Evolutionary conservation across 75 land plant species (phyloP).

Genomic region (Isoetes taiwanensis): DNA sequence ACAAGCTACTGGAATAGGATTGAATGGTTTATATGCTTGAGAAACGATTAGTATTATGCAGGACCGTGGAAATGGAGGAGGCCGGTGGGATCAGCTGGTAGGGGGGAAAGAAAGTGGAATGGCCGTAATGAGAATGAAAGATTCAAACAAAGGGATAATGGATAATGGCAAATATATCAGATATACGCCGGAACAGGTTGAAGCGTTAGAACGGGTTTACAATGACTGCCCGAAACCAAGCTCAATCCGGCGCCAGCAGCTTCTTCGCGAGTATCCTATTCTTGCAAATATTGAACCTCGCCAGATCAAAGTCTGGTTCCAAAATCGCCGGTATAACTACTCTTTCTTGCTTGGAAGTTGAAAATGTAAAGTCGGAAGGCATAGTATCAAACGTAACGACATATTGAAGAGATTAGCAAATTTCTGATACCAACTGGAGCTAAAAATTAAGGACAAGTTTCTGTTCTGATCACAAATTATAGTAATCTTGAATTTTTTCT

Average conservation of each 20-base stretch:
- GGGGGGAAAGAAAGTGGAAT: slow-evolving; percentile 13
- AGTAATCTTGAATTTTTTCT: too few species aligned
- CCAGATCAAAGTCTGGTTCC: slow-evolving; percentile 99
- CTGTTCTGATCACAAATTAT: too few species aligned
- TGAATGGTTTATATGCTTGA: too few species aligned
- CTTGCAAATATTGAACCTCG: slow-evolving; percentile 87
- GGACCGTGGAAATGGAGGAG: slow-evolving; percentile 14
- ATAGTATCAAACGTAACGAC: too few species aligned
- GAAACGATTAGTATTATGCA: too few species aligned
- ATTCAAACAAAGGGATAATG: slow-evolving; percentile 15
- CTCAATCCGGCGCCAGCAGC: slow-evolving; percentile 78
- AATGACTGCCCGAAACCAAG: slow-evolving; percentile 90
- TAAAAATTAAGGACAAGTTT: too few species aligned
- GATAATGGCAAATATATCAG: slow-evolving; percentile 81
- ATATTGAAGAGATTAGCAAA: too few species aligned
- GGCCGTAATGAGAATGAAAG: slow-evolving; percentile 7
- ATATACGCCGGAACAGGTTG: slow-evolving; percentile 91
- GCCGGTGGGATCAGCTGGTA: neutral
- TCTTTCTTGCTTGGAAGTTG: too few species aligned
- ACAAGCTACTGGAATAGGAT: too few species aligned
- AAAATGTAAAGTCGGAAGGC: too few species aligned
- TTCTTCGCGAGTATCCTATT: slow-evolving; percentile 73
- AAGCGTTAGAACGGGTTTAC: slow-evolving; percentile 80
- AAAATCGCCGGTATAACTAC: slow-evolving; percentile 64
- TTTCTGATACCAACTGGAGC: too few species aligned